A percentile compares a stretch with the other conserved stretches of the same genome.
These are phyloP conservation scores for Tolypocladium ovalisporum DNA, from an alignment of 2,329 filamentous ascomycete genomes.

Conservation along the genomic window DNA sequence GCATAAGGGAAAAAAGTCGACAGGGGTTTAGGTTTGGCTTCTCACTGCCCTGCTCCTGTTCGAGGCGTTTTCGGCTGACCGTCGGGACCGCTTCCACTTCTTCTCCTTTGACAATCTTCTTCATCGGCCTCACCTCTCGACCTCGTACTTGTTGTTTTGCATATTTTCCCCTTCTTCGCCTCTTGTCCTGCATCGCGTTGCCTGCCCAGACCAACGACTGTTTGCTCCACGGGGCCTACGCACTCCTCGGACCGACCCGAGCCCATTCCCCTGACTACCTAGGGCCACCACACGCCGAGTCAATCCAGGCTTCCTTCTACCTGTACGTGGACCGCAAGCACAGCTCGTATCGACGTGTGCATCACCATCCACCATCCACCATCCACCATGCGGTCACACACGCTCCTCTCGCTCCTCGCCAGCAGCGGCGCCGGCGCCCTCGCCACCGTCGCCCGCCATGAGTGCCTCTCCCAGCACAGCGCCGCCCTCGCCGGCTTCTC, in stretches of 20 bases:
- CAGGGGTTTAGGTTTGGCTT: too few relatives aligned
- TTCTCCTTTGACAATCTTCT: neutral
- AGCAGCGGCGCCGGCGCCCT: slow-evolving; percentile 21
- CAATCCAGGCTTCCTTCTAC: neutral
- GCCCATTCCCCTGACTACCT: neutral
- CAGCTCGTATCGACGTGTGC: neutral
- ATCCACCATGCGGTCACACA: neutral
- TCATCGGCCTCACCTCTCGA: neutral
- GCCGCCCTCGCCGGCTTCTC: slow-evolving; percentile 24
- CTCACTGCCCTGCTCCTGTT: neutral
- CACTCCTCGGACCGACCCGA: neutral
- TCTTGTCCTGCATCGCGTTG: neutral
- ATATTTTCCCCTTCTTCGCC: neutral
- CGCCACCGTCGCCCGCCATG: slow-evolving; percentile 17
- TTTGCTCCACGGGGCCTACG: neutral
- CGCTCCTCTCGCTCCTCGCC: slow-evolving; percentile 15
- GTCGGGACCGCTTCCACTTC: neutral
- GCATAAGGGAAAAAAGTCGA: neutral
- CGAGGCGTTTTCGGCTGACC: neutral
- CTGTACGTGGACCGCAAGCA: too few relatives aligned
- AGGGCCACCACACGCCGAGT: too few relatives aligned
- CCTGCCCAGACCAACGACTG: neutral
- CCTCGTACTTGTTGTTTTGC: neutral
- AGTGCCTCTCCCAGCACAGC: slow-evolving; percentile 29
- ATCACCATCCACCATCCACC: too few relatives aligned